Base-by-base conservation (phyloP, 768 basidiomycete genomes). In the Boletus edulis region DNA sequence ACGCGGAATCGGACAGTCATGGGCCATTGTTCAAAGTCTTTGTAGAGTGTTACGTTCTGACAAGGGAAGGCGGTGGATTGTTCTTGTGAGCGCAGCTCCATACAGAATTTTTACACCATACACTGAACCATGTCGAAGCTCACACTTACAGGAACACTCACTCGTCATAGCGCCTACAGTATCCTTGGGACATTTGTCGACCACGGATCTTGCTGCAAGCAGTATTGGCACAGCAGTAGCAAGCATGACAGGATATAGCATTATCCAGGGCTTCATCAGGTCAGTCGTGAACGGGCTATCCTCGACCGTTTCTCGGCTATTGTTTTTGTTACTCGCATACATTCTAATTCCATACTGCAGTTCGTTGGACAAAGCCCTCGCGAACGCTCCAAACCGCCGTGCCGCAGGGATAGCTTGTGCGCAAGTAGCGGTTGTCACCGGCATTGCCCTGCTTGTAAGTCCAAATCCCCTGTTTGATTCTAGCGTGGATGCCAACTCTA, bases 101-200 rank as follows among this genome's bases (percentile, higher is more conserved):
- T 41, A 20, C 15, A 7, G 22, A 35, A 38, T 34, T 5, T 17
- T 17, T 52, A 9, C 40, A 15, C 14, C n/a, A 35, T 17, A 20
- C 17, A 24, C 51, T 55, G 34, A 65, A 43, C 38, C 13, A 17
- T 34, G 43, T 34, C n/a, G 24, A 56, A 67, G 65, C 35, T 51
- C 51, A 2, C 52, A 59, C 31, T 20, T 67, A 38, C 62, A 64
- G 24, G 65, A 67, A 10, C 62, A 67, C 38, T 65, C 59, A 9
- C 65, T 65, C 24, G 51, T 67, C 22, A 47, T 67, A 53, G 65
- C 62, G 37, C 65, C 59, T 18, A 59, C 42, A 67, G 10, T 83
- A 35, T 76, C 74, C 5, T 72, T 81, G 49, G 82, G 82, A 11
- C 82, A 83, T 66, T 67, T 83, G 8, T 80, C 80, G 1, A 81